Evolutionary conservation across 352 stramenopile species (phyloP), one percentile per base, ranked within the genome.

Genomic region (Albugo candida): DNA sequence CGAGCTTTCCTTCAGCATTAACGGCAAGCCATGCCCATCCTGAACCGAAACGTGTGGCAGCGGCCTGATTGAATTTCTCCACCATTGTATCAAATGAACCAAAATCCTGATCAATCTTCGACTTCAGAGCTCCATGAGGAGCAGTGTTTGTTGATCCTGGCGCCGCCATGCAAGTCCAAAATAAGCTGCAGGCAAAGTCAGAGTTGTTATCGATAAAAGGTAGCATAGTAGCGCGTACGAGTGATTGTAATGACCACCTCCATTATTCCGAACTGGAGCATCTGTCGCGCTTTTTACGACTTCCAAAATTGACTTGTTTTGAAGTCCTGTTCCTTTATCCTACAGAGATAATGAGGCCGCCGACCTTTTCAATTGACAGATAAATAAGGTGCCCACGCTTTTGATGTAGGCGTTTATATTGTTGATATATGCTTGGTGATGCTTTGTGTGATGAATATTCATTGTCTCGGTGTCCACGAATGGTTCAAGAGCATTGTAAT

Each of bases 371-470:
- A 36, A 41, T 49, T 50, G 20, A 36, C 48, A 24, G 27, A 40
- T 17, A 31, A 11, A n/a, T n/a, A n/a, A n/a, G n/a, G 18, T 21
- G 59, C 66, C 38, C 52, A 77, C 66, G 52, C 66, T 70, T 36
- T 52, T 59, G 55, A 91, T 83, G 57, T 72, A 87, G 55, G 76
- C 83, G 72, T 94, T 86, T 64, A 88, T 84, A 64, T 91, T 91
- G 70, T 86, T 91, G 48, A 91, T 72, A 57, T 89, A 89, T 27
- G 65, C 71, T 61, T 89, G 73, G 73, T 94, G 82, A 63, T 94
- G 82, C 63, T 93, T 93, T 42, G 73, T 86, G 65, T 94, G 82
- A 65, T 94, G 82, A 64, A 92, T 93, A 55, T 89, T 86, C 75
- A 94, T 84, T 24, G 81, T 94, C 31, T 56, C 58, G 50, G 83